A percentile compares a stretch with the other conserved stretches of the same genome.
Evolutionary conservation across 2,329 filamentous ascomycete genomes (phyloP).

Genomic region (Apiospora sp.): DNA sequence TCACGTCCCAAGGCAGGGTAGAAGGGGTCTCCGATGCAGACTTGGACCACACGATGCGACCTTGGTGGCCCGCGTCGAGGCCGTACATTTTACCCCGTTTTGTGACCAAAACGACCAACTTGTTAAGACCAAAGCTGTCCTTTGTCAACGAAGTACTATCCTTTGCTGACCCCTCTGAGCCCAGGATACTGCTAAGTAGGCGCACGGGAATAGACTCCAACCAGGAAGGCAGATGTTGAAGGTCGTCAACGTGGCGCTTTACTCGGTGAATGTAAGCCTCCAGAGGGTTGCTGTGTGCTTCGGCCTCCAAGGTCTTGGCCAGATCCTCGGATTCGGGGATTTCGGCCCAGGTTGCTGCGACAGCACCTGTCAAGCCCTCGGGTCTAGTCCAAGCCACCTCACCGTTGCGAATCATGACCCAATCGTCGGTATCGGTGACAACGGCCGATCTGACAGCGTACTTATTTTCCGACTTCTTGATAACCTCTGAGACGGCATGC

Average conservation of each 20-base stretch:
- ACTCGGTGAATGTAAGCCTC: conserved; percentile 89
- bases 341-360: conserved; percentile 83
- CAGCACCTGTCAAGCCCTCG: conserved; percentile 82
- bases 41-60: conserved; percentile 78
- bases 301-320: conserved; percentile 82
- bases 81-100: conserved; percentile 80
- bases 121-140: conserved; percentile 88
- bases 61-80: conserved; percentile 78
- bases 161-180: conserved; percentile 55
- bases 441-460: conserved; percentile 83
- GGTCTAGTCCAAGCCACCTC: conserved; percentile 80
- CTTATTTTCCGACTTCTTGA: conserved; percentile 71
- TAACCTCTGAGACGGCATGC: conserved; percentile 82
- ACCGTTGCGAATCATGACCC: conserved; percentile 85
- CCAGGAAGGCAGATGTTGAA: conserved; percentile 79
- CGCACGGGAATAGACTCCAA: conserved; percentile 73
- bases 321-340: conserved; percentile 76
- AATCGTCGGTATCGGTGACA: conserved; percentile 73
- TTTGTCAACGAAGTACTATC: conserved; percentile 59
- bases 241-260: conserved; percentile 80
- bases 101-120: conserved; percentile 83
- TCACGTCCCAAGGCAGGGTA: conserved; percentile 69
- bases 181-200: conserved; percentile 70
- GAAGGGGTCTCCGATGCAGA: conserved; percentile 66
- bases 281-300: conserved; percentile 82